Evolutionary conservation across 805 yeast species (phyloP).

Genomic region (Myxozyma monticola): DNA sequence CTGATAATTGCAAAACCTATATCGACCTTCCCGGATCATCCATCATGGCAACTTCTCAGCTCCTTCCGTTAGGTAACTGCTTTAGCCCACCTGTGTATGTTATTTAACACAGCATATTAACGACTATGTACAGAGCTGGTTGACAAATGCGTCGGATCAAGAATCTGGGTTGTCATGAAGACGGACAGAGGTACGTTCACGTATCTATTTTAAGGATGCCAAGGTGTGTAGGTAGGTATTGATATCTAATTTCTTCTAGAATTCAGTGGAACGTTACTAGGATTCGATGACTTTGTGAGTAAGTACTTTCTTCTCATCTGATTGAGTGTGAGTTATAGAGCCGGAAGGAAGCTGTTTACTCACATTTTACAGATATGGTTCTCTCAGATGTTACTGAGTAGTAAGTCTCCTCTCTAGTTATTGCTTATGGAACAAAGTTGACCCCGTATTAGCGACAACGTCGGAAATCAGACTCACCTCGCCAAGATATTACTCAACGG

Average conservation of each 20-base stretch:
- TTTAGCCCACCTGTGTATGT: not conserved
- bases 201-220: not conserved
- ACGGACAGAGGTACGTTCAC: slow-evolving; percentile 41
- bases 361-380: slow-evolving; percentile 55
- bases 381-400: slow-evolving; percentile 75
- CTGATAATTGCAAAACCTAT: too few species aligned
- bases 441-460: slow-evolving; percentile 40
- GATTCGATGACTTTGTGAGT: slow-evolving; percentile 92
- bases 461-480: slow-evolving; percentile 48
- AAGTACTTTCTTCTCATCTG: slow-evolving; percentile 23
- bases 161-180: slow-evolving; percentile 69
- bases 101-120: not conserved
- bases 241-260: slow-evolving; percentile 47
- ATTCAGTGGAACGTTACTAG: slow-evolving; percentile 83
- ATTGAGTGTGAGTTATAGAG: not conserved
- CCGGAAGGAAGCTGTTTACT: not conserved
- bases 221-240: not conserved
- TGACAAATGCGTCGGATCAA: slow-evolving; percentile 81
- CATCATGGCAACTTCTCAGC: slow-evolving; percentile 28
- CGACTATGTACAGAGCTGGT: slow-evolving; percentile 67
- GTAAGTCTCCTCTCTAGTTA: slow-evolving; percentile 30
- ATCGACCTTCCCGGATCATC: too few species aligned
- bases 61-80: slow-evolving; percentile 27
- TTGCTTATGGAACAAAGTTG: not conserved
- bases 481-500: slow-evolving; percentile 44